Conservation (phyloP, 2,329 filamentous ascomycete genomes). For the Talaromyces piceae region DNA sequence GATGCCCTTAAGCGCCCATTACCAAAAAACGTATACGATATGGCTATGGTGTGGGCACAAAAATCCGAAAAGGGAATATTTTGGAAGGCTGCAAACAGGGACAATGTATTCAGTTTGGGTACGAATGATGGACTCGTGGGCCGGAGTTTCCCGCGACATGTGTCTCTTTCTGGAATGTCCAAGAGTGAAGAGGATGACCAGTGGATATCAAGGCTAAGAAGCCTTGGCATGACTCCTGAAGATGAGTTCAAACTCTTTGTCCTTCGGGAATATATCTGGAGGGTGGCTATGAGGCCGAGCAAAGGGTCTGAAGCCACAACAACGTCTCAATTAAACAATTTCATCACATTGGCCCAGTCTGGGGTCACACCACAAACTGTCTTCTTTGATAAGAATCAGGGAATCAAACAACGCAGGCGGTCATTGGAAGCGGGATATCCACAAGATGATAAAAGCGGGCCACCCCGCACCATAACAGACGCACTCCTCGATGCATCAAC, state of each 20-base stretch:
- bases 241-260: slow-evolving; percentile 86
- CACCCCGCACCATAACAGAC: slow-evolving; percentile 74
- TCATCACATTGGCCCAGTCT: slow-evolving; percentile 67
- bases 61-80: slow-evolving; percentile 77
- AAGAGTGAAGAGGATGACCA: slow-evolving; percentile 91
- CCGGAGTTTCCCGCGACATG: slow-evolving; percentile 49
- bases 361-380: slow-evolving; percentile 80
- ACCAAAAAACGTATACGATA: slow-evolving; percentile 71
- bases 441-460: slow-evolving; percentile 31
- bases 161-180: slow-evolving; percentile 52
- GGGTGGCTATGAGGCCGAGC: slow-evolving; percentile 64
- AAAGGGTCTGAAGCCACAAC: slow-evolving; percentile 38
- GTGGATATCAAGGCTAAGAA: slow-evolving; percentile 79
- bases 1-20: slow-evolving; percentile 78
- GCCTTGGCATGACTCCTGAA: slow-evolving; percentile 70
- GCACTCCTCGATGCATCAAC: slow-evolving; percentile 87
- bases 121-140: slow-evolving; percentile 37
- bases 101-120: slow-evolving; percentile 62
- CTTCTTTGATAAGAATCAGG: slow-evolving; percentile 74
- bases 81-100: slow-evolving; percentile 70
- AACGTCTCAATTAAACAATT: slow-evolving; percentile 52
- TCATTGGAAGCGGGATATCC: slow-evolving; percentile 20
- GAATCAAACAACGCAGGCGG: slow-evolving; percentile 37
- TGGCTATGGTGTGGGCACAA: slow-evolving; percentile 76
- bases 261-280: slow-evolving; percentile 85